Evolutionary conservation across 176 grass and related monocot species (phyloP), one percentile per base, ranked within the genome.

Genomic region (maize (Zea mays)): DNA sequence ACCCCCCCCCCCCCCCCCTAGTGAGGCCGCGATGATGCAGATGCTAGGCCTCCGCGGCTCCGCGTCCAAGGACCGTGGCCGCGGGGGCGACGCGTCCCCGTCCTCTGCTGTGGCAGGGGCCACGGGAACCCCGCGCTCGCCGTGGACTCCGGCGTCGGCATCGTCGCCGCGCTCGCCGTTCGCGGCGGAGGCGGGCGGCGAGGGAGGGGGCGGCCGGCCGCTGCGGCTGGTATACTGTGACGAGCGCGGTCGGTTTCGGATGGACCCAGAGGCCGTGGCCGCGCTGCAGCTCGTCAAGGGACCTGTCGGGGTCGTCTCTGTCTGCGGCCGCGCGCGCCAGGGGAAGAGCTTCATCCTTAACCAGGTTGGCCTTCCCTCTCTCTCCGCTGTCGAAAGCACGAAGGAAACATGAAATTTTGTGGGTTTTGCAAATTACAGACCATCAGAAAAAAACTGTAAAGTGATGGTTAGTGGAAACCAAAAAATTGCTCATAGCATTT

Each of bases 311-410:
- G 89, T 98, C 46, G 87, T 98, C 69, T 88, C 96, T 5, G 96
- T 98, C 66, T 97, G 95, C n/a, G 95, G 95, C 46, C 95, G 95
- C 59, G 89, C 95, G 61, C 87, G 95, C 17, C 95, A 97, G 91
- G 95, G 95, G 12, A 97, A 97, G 83, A 97, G 95, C 75, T 97
- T 97, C 77, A 90, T 97, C 9, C 92, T 98, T 27, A 98, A 98
- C 76, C 96, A 98, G 96, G 96, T 98, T 73, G 8, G 34, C 16
- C 42, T 15, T 47, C 21, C n/a, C 39, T 27, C 39, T 20, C 19
- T 42, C 16, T 50, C 39, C 2, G 20, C 45, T 9, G 3, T 33
- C 8, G 5, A 10, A 12, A 75, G 12, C 3, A 4, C 4, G 3
- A 74, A 74, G 55, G 6, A 44, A 60, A 36, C 13, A 43, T 60